Percentiles rank a stretch among this genome's conserved stretches.
These are phyloP conservation scores for Lactifluus hygrophoroides DNA, from an alignment of 768 basidiomycete genomes.

Conservation along the genomic window DNA sequence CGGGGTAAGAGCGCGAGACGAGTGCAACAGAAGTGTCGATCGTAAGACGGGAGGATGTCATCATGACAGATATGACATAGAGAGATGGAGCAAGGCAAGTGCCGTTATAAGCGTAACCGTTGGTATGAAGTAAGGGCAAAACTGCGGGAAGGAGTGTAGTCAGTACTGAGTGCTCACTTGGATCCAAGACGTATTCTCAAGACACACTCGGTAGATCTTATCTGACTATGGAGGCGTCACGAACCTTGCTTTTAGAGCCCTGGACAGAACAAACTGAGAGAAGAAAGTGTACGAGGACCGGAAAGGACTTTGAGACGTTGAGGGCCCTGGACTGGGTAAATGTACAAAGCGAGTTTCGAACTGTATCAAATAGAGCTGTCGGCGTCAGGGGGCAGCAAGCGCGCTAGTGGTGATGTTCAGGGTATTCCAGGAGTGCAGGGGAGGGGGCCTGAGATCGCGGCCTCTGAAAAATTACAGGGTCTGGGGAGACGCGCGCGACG, in stretches of 20 bases:
- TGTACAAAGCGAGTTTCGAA: conserved; percentile 11
- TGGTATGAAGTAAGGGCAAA: background rate
- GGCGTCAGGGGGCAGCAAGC: background rate
- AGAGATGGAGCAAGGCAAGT: conserved; percentile 13
- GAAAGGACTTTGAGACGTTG: background rate
- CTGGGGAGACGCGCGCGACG: background rate
- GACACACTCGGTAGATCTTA: background rate
- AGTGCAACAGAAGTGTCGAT: conserved; percentile 29
- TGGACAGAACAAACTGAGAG: background rate
- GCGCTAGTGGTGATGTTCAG: background rate
- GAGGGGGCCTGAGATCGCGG: background rate
- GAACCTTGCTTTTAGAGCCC: background rate
- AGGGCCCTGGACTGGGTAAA: background rate
- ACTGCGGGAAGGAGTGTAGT: background rate
- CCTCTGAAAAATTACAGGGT: background rate
- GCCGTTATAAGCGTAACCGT: background rate
- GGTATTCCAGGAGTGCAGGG: background rate
- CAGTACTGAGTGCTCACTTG: background rate
- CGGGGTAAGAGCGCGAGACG: conserved; percentile 20
- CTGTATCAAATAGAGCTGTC: background rate
- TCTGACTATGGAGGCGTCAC: background rate
- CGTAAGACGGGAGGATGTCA: conserved; percentile 26
- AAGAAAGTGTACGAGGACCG: background rate
- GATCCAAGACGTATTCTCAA: background rate
- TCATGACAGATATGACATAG: conserved; percentile 19